A percentile compares a stretch with the other conserved stretches of the same genome.
These are phyloP conservation scores for Glarea lozoyensis DNA, from an alignment of 495 filamentous ascomycete species.

Conservation along the genomic window DNA sequence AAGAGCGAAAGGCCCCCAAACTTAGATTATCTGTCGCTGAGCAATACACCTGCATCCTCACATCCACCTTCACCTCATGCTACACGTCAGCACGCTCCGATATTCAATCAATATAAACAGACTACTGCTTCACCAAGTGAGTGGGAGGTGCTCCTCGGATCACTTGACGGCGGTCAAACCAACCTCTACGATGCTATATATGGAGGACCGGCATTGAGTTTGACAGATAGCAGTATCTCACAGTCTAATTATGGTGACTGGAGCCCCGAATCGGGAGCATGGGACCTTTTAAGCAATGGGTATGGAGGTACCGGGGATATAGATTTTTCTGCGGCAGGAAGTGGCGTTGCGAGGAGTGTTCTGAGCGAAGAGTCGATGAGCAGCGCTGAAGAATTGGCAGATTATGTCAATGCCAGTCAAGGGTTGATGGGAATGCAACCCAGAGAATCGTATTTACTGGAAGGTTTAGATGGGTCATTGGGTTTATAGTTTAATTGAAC, in stretches of 20 bases:
- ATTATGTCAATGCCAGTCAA: conserved; percentile 1
- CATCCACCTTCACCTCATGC: conserved; percentile 9
- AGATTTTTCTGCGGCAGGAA: too few relatives aligned
- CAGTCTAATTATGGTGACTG: conserved; percentile 28
- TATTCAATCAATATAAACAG: conserved; percentile 3
- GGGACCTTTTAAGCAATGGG: conserved; percentile 39
- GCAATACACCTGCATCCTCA: conserved; percentile 23
- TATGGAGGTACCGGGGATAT: conserved; percentile 32
- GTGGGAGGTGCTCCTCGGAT: conserved; percentile 71
- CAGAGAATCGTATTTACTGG: conserved; percentile 28
- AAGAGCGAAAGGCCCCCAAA: conserved; percentile 28
- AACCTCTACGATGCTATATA: conserved; percentile 83
- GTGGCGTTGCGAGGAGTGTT: conserved; percentile 52
- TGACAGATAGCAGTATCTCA: conserved; percentile 26
- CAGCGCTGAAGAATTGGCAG: conserved; percentile 35
- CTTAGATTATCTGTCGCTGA: conserved; percentile 45
- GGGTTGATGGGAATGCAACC: conserved; percentile 18
- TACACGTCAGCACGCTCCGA: conserved; percentile 7
- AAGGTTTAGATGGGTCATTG: conserved; percentile 33
- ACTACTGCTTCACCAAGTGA: conserved; percentile 49
- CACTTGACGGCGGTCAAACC: conserved; percentile 66
- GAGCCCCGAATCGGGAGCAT: conserved; percentile 47
- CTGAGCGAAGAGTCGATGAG: conserved; percentile 69
- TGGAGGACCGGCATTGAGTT: conserved; percentile 49
- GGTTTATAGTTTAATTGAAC: conserved; percentile 26